These are phyloP conservation scores for Ascochyta lentis DNA, from an alignment of 2,329 filamentous ascomycete genomes.

Conservation along the genomic window DNA sequence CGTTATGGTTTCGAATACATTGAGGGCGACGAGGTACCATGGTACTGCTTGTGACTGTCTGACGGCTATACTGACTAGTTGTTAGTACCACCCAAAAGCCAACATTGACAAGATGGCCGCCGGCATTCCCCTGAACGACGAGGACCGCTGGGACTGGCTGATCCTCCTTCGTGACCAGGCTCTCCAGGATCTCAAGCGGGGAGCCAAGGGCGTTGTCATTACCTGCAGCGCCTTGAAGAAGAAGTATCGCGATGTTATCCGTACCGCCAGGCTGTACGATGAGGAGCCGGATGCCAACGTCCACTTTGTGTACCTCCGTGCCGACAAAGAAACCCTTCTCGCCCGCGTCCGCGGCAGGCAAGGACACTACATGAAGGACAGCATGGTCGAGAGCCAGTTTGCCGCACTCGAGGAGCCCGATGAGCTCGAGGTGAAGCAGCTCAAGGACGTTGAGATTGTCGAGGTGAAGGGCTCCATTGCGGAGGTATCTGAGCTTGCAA, in stretches of 20 bases:
- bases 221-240: conserved; percentile 96
- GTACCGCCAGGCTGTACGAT: conserved; percentile 57
- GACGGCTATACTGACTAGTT: background rate
- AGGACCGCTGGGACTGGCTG: conserved; percentile 98
- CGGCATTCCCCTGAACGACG: conserved; percentile 85
- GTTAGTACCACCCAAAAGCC: conserved; percentile 57
- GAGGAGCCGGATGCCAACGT: conserved; percentile 59
- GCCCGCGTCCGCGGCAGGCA: conserved; percentile 76
- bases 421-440: conserved; percentile 64
- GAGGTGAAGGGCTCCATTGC: conserved; percentile 53
- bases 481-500: conserved; percentile 52
- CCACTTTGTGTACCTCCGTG: conserved; percentile 91
- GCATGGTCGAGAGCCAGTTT: conserved; percentile 95
- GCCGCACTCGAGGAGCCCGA: conserved; percentile 83
- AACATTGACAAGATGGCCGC: conserved; percentile 83
- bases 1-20: conserved; percentile 55
- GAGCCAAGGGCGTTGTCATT: conserved; percentile 74
- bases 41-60: background rate
- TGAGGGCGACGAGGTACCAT: conserved; percentile 59
- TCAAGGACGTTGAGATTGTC: conserved; percentile 54
- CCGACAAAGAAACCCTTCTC: conserved; percentile 76
- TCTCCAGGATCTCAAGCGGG: conserved; percentile 44
- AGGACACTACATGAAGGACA: conserved; percentile 93
- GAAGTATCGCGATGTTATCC: conserved; percentile 83
- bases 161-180: conserved; percentile 57